These are phyloP conservation scores for Rachicladosporium sp. DNA, from an alignment of 2,329 filamentous ascomycete genomes.

Conservation along the genomic window DNA sequence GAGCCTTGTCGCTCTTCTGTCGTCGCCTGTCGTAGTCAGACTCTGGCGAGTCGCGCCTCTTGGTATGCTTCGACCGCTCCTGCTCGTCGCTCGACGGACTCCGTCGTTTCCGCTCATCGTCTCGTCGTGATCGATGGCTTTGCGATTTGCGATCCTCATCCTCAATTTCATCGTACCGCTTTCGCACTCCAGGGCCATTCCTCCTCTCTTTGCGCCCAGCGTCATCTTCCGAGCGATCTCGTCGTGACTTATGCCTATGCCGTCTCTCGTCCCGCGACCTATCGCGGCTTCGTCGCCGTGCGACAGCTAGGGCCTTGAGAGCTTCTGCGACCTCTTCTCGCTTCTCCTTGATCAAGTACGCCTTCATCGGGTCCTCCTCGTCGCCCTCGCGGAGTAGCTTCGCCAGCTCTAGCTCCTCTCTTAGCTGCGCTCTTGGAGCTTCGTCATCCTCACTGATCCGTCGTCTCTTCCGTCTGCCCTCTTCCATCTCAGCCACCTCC, in stretches of 20 bases:
- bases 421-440: slow-evolving; percentile 49
- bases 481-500: slow-evolving; percentile 35
- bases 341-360: slow-evolving; percentile 79
- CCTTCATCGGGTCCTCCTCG: slow-evolving; percentile 96
- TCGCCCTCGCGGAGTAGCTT: slow-evolving; percentile 61
- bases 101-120: slow-evolving; percentile 3
- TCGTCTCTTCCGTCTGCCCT: slow-evolving; percentile 34
- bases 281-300: slow-evolving; percentile 28
- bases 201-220: no score
- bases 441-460: slow-evolving; percentile 31
- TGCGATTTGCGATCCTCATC: slow-evolving; percentile 7
- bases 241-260: slow-evolving; percentile 23
- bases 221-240: no score
- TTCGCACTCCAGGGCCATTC: slow-evolving; percentile 17
- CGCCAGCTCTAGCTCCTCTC: slow-evolving; percentile 70
- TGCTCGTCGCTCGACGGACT: slow-evolving; percentile 1
- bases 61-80: background rate
- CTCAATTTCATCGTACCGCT: slow-evolving; percentile 11
- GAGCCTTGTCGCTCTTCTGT: no score
- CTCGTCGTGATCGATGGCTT: slow-evolving; percentile 7
- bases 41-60: no score
- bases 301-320: slow-evolving; percentile 41
- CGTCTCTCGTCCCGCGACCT: slow-evolving; percentile 29
- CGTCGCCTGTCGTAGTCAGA: no score
- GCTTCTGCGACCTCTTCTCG: slow-evolving; percentile 73